Evolutionary conservation across 805 yeast species (phyloP), one percentile per base, ranked within the genome.

Genomic region (Yarrowia yakushimensis): DNA sequence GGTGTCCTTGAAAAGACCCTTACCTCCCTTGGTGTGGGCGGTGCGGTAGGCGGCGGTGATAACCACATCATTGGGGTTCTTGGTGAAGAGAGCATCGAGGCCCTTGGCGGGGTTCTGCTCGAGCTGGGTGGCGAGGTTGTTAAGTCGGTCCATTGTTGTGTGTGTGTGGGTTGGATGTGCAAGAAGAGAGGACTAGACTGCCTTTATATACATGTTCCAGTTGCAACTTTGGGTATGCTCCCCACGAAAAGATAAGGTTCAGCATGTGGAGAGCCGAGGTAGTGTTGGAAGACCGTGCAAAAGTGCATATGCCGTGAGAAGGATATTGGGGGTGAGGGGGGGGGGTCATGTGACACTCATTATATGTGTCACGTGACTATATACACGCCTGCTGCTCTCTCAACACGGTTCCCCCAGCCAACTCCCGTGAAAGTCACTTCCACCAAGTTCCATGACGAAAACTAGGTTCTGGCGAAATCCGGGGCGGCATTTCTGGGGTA

Each of bases 1-100:
- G 60, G 88, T 82, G 72, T 91, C 96, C 73, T 87, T 89, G 76
- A 92, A 90, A 1, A 82, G 78, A 55, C 98, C 98, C 73, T 84
- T 86, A 57, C 93, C 90, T 39, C 94, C 97, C 75, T 84, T 89
- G 57, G 96, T 84, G 65, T 90, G 79, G 30, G 98, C 93, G 3
- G 97, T 89, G 77, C 98, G 84, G 79, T 88, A 86, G 33, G 97
- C 97, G 54, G 85, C 86, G 36, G 90, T 91, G 63, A 93, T 85
- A 45, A 93, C 97, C 39, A 93, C 96, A 74, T 93, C 98, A 67
- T 89, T 90, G 4, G 93, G 86, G 74, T 82, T 80, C 76, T 88
- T 86, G 65, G 81, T 78, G 63, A 74, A 69, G 61, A 82, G 67
- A 63, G 73, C 72, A 50, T 70, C 72, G 46, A 68, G 66, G 57